phyloP scores from a whole-genome alignment of 2,329 filamentous ascomycete genomes.

The Fonsecaea nubica region DNA sequence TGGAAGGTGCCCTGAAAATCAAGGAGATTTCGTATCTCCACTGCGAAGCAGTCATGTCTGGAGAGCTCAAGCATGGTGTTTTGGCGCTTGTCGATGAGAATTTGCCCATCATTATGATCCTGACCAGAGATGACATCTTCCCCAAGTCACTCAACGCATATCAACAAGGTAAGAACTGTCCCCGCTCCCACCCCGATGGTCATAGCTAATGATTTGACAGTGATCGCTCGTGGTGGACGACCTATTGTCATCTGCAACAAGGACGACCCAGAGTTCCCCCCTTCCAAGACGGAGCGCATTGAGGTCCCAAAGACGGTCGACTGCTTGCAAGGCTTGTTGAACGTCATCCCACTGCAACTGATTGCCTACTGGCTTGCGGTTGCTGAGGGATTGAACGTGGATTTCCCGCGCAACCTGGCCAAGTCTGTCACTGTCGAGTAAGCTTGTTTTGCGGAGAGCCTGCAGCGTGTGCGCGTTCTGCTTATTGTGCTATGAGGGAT shows the following conservation, averaged over 20 bases:
- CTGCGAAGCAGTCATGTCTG: conserved; percentile 99
- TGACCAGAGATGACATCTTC: conserved; percentile 95
- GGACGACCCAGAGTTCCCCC: conserved; percentile 84
- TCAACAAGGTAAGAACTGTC: conserved; percentile 75
- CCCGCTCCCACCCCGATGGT: conserved; percentile 24
- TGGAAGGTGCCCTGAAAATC: conserved; percentile 97
- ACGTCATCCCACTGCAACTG: conserved; percentile 95
- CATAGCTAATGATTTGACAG: conserved; percentile 56
- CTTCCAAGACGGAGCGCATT: conserved; percentile 91
- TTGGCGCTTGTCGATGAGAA: conserved; percentile 97
- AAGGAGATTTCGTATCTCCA: conserved; percentile 99
- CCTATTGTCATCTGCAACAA: conserved; percentile 99
- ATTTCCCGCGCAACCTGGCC: conserved; percentile 97
- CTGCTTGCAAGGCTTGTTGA: conserved; percentile 92
- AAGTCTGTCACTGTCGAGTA: conserved; percentile 99
- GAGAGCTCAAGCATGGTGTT: conserved; percentile 98
- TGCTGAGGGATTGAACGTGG: conserved; percentile 92
- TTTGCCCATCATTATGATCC: conserved; percentile 98
- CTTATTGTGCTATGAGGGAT: conserved; percentile 8
- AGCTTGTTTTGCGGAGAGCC: neutral
- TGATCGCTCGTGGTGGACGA: conserved; percentile 92
- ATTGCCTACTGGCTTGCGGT: conserved; percentile 99
- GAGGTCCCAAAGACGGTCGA: conserved; percentile 97
- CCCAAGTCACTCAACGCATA: conserved; percentile 99
- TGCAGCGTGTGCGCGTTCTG: neutral